Evolutionary conservation across 202 grass and related monocot species (phyloP).

Genomic region (Schoenoplectus tabernaemontani): DNA sequence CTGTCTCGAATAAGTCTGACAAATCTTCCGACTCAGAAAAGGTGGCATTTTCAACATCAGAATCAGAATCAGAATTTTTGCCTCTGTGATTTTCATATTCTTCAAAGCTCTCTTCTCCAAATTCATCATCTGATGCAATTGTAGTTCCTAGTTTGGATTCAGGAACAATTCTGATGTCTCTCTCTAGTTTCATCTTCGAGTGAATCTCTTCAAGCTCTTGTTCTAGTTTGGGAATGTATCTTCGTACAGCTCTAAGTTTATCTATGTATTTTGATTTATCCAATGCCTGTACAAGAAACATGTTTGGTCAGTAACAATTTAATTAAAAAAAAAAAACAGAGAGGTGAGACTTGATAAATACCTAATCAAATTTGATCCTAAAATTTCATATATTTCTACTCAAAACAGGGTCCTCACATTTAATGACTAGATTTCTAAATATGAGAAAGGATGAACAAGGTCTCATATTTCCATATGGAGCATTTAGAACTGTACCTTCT

Average conservation of each 20-base stretch:
- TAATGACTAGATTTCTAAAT: not conserved
- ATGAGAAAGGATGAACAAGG: not conserved
- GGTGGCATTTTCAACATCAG: conserved; percentile 38
- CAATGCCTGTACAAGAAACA: conserved; percentile 50
- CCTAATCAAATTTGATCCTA: not conserved
- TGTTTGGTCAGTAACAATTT: not conserved
- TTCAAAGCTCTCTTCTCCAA: conserved; percentile 32
- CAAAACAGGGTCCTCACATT: not conserved
- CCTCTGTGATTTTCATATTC: conserved; percentile 24
- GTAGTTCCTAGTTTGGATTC: conserved; percentile 17
- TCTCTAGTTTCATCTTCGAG: conserved; percentile 57
- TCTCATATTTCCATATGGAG: not conserved
- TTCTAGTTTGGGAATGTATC: conserved; percentile 79
- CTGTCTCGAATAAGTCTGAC: conserved; percentile 81
- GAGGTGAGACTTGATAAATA: not conserved
- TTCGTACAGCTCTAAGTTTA: conserved; percentile 42
- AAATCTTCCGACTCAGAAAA: conserved; percentile 76
- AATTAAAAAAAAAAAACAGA: not conserved
- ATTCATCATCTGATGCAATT: conserved; percentile 21
- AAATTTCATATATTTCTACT: not conserved
- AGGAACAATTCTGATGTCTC: conserved; percentile 26
- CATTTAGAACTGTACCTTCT: conserved; percentile 39
- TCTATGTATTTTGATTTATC: conserved; percentile 94
- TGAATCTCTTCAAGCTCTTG: conserved; percentile 79
- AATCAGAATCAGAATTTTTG: conserved; percentile 33